These are phyloP conservation scores for Vitis hybrid DNA, from an alignment of 177 flowering plant genomes.

Conservation along the genomic window DNA sequence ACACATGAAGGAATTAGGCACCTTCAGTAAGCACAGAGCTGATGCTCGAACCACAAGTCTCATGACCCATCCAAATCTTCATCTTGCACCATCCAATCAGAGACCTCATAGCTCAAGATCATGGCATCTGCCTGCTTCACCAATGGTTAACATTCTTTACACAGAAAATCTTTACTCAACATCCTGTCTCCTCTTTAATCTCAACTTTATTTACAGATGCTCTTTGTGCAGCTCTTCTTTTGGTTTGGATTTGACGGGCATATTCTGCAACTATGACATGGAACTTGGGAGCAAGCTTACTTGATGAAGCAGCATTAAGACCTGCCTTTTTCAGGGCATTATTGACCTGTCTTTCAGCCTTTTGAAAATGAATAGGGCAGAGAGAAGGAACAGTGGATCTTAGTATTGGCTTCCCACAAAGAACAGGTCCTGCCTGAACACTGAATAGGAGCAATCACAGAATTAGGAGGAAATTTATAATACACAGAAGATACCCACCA, in stretches of 20 bases:
- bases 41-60: too few species aligned
- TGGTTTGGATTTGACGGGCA: conserved; percentile 67
- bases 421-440: conserved; percentile 55
- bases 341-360: conserved; percentile 57
- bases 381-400: conserved; percentile 66
- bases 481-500: too few species aligned
- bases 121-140: too few species aligned
- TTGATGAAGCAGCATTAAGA: conserved; percentile 56
- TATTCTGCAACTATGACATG: conserved; percentile 76
- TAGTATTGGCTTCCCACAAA: conserved; percentile 77
- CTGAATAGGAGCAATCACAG: conserved; percentile 23
- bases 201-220: conserved; percentile 15
- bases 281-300: conserved; percentile 70
- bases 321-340: conserved; percentile 84
- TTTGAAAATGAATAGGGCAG: conserved; percentile 65
- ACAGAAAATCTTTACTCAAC: too few species aligned
- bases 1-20: too few species aligned
- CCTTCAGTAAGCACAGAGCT: too few species aligned
- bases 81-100: too few species aligned
- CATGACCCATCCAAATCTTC: too few species aligned
- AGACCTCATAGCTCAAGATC: too few species aligned
- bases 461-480: too few species aligned
- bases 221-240: conserved; percentile 50
- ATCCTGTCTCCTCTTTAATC: conserved; percentile 27
- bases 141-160: too few species aligned